Evolutionary conservation across 2,329 filamentous ascomycete genomes (phyloP).

Genomic region (Botryosphaeria dothidea): DNA sequence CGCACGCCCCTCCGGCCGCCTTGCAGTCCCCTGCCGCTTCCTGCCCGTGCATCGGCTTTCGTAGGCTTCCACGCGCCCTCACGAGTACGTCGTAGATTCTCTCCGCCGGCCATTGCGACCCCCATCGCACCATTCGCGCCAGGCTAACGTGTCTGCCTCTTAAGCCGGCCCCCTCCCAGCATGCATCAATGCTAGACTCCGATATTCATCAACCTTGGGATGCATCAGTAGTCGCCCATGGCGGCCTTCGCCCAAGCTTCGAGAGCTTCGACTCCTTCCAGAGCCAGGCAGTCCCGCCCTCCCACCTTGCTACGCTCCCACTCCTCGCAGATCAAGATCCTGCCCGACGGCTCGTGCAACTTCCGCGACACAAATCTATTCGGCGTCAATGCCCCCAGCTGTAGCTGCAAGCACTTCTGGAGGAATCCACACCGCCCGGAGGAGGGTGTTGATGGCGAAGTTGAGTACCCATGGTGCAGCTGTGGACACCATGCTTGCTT

Average conservation of each 20-base stretch:
- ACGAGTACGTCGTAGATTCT: conserved; percentile 3
- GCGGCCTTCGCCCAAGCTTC: conserved; percentile 32
- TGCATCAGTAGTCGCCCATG: conserved; percentile 33
- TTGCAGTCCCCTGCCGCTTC: background rate
- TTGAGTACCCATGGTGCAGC: conserved; percentile 47
- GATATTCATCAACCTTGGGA: conserved; percentile 10
- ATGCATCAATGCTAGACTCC: conserved; percentile 12
- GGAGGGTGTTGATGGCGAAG: conserved; percentile 32
- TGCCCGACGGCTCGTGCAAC: conserved; percentile 56
- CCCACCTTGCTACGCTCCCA: conserved; percentile 4
- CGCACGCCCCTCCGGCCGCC: background rate
- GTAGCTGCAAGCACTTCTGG: conserved; percentile 58
- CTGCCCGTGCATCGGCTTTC: background rate
- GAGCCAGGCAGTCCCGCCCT: conserved; percentile 16
- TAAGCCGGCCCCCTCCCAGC: background rate
- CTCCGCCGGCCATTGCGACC: conserved; percentile 2
- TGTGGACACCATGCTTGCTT: conserved; percentile 61
- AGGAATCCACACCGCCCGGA: conserved; percentile 30
- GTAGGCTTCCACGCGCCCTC: conserved; percentile 1
- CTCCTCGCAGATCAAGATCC: conserved; percentile 21
- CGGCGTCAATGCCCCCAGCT: conserved; percentile 45
- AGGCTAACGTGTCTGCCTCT: background rate
- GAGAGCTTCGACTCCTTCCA: conserved; percentile 25
- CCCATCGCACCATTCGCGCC: background rate
- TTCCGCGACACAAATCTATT: conserved; percentile 47